Conservation (phyloP, 1,284 basidiomycete species). For the Porogramme epimiltina region DNA sequence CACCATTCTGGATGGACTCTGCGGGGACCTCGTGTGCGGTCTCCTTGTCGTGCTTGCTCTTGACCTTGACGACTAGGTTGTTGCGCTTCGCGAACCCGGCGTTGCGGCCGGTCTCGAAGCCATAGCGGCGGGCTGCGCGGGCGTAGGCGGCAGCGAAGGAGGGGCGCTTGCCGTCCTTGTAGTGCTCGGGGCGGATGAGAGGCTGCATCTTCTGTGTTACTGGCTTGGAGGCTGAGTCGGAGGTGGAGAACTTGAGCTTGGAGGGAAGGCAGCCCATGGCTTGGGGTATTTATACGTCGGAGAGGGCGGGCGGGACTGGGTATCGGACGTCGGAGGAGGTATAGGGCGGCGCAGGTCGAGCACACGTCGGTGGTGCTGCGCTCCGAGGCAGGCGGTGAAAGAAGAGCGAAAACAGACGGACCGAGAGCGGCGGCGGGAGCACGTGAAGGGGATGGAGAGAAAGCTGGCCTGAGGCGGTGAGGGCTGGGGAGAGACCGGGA, state of each 20-base stretch:
- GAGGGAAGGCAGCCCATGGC: conserved; percentile 21
- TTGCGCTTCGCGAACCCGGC: conserved; percentile 33
- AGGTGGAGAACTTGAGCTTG: conserved; percentile 9
- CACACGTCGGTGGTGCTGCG: no score
- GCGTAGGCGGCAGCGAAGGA: conserved; percentile 36
- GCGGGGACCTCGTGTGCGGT: conserved; percentile 38
- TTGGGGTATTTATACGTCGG: background rate
- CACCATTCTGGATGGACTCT: conserved; percentile 38
- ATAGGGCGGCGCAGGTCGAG: no score
- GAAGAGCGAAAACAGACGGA: no score
- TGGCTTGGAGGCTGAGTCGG: conserved; percentile 2
- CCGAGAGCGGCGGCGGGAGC: background rate
- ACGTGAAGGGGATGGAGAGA: background rate
- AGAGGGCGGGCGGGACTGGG: background rate
- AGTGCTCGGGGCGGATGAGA: conserved; percentile 28
- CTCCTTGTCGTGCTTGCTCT: conserved; percentile 26
- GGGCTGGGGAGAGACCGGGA: conserved; percentile 1
- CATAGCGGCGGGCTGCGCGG: conserved; percentile 34
- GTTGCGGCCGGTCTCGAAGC: conserved; percentile 33
- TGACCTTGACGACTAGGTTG: conserved; percentile 33
- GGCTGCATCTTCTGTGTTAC: conserved; percentile 23
- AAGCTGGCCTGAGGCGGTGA: background rate
- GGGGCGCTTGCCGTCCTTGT: conserved; percentile 27
- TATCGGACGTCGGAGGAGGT: background rate
- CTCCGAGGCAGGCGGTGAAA: no score